Evolutionary conservation across 192 early-diverging fungal species (phyloP).

Genomic region (Geranomyces michiganensis): DNA sequence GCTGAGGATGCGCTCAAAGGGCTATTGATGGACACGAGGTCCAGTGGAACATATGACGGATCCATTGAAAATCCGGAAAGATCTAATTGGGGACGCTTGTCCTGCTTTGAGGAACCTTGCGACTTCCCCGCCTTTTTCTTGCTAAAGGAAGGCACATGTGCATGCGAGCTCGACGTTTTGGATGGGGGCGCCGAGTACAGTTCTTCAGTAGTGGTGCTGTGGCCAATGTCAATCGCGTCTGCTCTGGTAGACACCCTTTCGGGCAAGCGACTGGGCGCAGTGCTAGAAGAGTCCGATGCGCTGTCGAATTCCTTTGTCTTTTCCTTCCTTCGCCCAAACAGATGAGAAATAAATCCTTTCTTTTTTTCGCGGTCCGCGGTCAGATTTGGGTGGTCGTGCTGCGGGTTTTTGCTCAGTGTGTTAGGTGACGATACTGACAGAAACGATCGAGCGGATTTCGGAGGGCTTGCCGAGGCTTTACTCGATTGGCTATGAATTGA

Average conservation of each 20-base stretch:
- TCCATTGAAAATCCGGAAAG: conserved; percentile 37
- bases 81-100: conserved; percentile 21
- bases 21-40: conserved; percentile 27
- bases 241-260: not conserved
- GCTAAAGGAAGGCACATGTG: not conserved
- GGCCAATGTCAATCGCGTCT: conserved; percentile 5
- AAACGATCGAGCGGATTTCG: conserved; percentile 21
- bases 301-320: conserved; percentile 9
- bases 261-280: not conserved
- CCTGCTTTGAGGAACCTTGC: not conserved
- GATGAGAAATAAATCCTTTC: conserved; percentile 19
- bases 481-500: not conserved
- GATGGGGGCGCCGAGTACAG: too few relatives aligned
- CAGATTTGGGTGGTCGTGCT: not conserved
- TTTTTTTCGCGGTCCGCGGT: conserved; percentile 28
- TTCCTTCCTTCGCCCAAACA: conserved; percentile 26
- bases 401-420: not conserved
- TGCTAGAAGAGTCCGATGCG: not conserved
- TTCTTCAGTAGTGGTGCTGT: not conserved
- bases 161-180: too few relatives aligned
- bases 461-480: conserved; percentile 21
- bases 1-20: conserved; percentile 7
- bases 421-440: not conserved
- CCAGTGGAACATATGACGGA: conserved; percentile 27
- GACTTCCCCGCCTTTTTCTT: not conserved